Conservation (phyloP, 192 early-diverging fungal genomes). For the Coemansia erecta region DNA sequence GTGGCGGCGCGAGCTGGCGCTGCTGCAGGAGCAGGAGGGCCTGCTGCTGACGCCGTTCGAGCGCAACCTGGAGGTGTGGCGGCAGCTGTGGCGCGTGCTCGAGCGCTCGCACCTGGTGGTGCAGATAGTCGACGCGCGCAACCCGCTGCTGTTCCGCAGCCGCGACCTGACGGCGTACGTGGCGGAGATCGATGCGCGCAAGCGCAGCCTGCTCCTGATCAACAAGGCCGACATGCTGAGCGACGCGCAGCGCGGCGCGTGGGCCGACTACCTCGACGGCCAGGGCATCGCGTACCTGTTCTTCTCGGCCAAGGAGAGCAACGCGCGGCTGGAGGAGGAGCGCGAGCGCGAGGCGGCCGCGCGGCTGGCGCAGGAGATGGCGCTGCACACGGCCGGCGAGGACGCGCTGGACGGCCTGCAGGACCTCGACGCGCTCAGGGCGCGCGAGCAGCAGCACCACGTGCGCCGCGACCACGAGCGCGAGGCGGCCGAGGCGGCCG, state of each 20-base stretch:
- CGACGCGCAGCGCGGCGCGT: slow-evolving; percentile 73
- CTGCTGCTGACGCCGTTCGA: slow-evolving; percentile 96
- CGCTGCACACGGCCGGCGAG: slow-evolving; percentile 23
- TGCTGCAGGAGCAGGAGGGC: slow-evolving; percentile 89
- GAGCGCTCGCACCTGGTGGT: slow-evolving; percentile 94
- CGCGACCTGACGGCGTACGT: slow-evolving; percentile 91
- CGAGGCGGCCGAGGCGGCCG: slow-evolving; percentile 10
- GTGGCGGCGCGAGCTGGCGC: slow-evolving; percentile 86
- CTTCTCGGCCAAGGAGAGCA: slow-evolving; percentile 90
- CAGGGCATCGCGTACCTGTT: slow-evolving; percentile 85
- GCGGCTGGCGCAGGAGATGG: slow-evolving; percentile 36
- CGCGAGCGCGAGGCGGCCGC: slow-evolving; percentile 56
- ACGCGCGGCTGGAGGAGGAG: slow-evolving; percentile 74
- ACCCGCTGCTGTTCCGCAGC: slow-evolving; percentile 88
- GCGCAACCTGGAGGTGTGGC: slow-evolving; percentile 98
- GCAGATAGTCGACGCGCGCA: slow-evolving; percentile 98
- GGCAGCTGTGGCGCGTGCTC: slow-evolving; percentile 98
- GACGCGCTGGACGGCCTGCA: slow-evolving; percentile 32
- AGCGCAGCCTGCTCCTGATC: slow-evolving; percentile 86
- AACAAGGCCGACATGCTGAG: slow-evolving; percentile 99
- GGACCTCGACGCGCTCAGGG: slow-evolving; percentile 10
- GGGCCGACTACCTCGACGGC: slow-evolving; percentile 89
- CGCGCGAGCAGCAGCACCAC: no score
- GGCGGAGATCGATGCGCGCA: slow-evolving; percentile 79
- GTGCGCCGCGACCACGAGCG: slow-evolving; percentile 10